These are phyloP conservation scores for Allium fistulosum DNA, from an alignment of 106 monocot species.

Conservation along the genomic window DNA sequence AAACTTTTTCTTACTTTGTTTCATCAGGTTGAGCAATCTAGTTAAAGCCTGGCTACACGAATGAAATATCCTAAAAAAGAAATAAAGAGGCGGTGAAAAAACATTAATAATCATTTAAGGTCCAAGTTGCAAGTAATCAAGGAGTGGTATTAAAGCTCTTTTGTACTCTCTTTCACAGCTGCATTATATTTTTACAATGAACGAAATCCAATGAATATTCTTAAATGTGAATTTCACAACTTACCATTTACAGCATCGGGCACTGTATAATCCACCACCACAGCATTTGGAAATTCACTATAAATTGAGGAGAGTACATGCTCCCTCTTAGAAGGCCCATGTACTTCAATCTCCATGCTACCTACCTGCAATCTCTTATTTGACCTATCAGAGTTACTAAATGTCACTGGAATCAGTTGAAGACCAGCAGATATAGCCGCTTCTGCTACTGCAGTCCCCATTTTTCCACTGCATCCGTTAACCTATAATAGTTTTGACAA, in stretches of 20 bases:
- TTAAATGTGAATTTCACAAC: too few relatives aligned
- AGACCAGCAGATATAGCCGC: conserved; percentile 33
- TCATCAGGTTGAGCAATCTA: too few relatives aligned
- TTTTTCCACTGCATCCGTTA: conserved; percentile 46
- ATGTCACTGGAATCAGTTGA: conserved; percentile 43
- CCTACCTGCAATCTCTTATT: conserved; percentile 40
- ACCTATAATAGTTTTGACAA: conserved; percentile 12
- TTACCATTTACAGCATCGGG: conserved; percentile 48
- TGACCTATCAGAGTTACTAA: conserved; percentile 33
- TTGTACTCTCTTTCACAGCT: too few relatives aligned
- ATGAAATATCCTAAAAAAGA: too few relatives aligned
- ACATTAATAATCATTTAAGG: too few relatives aligned
- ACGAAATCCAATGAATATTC: too few relatives aligned
- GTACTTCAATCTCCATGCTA: conserved; percentile 33
- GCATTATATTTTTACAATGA: too few relatives aligned
- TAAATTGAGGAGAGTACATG: conserved; percentile 49
- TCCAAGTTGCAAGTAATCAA: too few relatives aligned
- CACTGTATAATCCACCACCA: conserved; percentile 76
- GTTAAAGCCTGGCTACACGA: too few relatives aligned
- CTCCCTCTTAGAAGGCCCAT: conserved; percentile 58
- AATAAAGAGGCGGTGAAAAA: too few relatives aligned
- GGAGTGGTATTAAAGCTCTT: too few relatives aligned
- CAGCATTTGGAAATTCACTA: conserved; percentile 51
- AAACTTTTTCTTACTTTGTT: too few relatives aligned
- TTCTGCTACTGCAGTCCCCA: conserved; percentile 45